A percentile compares a stretch with the other conserved stretches of the same genome.
Evolutionary conservation across 2,329 filamentous ascomycete species (phyloP).

Genomic region (Rhynchosporium agropyri): DNA sequence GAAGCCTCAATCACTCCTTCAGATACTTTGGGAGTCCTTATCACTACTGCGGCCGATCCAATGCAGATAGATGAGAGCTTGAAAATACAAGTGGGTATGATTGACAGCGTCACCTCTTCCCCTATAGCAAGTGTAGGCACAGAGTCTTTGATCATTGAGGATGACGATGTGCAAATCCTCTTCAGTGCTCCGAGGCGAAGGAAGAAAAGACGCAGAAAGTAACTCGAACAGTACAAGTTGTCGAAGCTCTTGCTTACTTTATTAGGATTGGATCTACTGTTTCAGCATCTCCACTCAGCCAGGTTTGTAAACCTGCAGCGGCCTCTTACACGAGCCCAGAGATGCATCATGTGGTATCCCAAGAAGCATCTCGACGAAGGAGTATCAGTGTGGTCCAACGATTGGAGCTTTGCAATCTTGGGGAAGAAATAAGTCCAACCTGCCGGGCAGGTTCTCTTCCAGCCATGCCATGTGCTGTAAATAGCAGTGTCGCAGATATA

Average conservation of each 20-base stretch:
- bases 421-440: conserved; percentile 15
- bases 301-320: neutral
- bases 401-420: conserved; percentile 28
- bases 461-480: conserved; percentile 3
- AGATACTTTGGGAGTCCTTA: neutral
- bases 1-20: neutral
- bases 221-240: neutral
- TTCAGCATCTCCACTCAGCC: neutral
- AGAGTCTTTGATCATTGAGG: conserved; percentile 35
- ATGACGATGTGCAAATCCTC: conserved; percentile 51
- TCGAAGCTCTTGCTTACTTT: neutral
- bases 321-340: neutral
- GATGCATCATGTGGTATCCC: conserved; percentile 2
- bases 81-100: neutral
- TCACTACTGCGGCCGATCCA: neutral
- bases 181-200: conserved; percentile 46
- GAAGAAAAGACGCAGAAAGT: conserved; percentile 45
- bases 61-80: neutral
- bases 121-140: neutral
- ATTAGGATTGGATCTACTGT: conserved; percentile 19
- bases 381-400: conserved; percentile 27
- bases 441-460: conserved; percentile 27
- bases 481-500: neutral
- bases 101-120: neutral
- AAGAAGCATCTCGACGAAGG: conserved; percentile 19